Evolutionary conservation across 805 yeast genomes (phyloP).

Genomic region (Lipomyces kockii): DNA sequence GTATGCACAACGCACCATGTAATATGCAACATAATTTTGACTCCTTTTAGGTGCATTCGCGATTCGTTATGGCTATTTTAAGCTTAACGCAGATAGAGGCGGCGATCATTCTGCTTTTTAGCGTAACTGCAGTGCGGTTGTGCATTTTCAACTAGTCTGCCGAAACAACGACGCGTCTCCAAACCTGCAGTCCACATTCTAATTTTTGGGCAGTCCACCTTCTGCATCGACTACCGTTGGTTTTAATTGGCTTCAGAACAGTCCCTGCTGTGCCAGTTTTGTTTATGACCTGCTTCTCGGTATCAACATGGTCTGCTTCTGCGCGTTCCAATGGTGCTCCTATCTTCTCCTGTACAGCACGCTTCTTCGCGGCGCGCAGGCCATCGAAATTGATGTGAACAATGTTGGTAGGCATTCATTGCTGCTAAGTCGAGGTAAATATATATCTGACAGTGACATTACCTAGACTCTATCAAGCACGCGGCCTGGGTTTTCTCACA

Average conservation of each 20-base stretch:
- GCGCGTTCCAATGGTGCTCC: background rate
- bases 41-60: background rate
- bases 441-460: background rate
- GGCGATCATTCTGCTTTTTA: background rate
- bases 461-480: conserved; percentile 50
- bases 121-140: too few species aligned
- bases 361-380: background rate
- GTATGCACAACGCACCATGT: background rate
- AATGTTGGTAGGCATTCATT: conserved; percentile 11
- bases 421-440: background rate
- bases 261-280: background rate
- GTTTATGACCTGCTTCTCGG: background rate
- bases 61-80: background rate
- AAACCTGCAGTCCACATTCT: background rate
- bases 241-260: background rate
- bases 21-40: background rate
- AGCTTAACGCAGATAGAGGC: background rate
- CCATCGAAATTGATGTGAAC: conserved; percentile 24
- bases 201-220: background rate
- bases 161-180: background rate
- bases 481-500: conserved; percentile 58
- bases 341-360: conserved; percentile 1
- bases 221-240: background rate
- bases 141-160: background rate
- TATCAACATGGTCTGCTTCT: background rate